These are phyloP conservation scores for Pharus latifolius DNA, from an alignment of 176 grass and related monocot genomes.

Conservation along the genomic window DNA sequence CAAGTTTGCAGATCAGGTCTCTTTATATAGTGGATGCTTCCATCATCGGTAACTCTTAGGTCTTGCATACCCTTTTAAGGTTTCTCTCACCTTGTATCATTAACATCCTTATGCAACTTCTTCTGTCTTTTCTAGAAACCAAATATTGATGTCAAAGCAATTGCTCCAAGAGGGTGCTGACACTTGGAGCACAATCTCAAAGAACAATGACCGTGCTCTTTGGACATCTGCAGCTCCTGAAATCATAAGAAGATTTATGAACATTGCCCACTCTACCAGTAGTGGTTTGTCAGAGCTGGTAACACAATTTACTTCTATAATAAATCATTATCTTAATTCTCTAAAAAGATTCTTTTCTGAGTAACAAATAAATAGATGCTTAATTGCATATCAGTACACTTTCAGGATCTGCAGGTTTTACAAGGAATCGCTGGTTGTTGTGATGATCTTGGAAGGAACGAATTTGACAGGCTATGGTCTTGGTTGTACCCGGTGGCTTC, in stretches of 20 bases:
- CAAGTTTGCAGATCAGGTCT: conserved; percentile 61
- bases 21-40: conserved; percentile 81
- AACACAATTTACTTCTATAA: conserved; percentile 11
- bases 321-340: not conserved
- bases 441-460: conserved; percentile 50
- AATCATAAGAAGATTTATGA: conserved; percentile 66
- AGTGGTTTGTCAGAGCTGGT: conserved; percentile 77
- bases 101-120: conserved; percentile 9
- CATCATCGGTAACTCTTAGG: conserved; percentile 62
- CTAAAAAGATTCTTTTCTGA: not conserved
- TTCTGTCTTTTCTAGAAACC: conserved; percentile 42
- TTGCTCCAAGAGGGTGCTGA: conserved; percentile 60
- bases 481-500: conserved; percentile 90
- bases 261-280: conserved; percentile 38
- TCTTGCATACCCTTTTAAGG: not conserved
- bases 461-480: conserved; percentile 85
- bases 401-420: conserved; percentile 82
- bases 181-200: conserved; percentile 64
- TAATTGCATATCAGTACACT: not conserved
- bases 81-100: conserved; percentile 7
- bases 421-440: conserved; percentile 58
- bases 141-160: conserved; percentile 81
- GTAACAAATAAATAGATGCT: not conserved
- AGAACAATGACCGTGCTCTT: conserved; percentile 62
- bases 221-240: conserved; percentile 66